Conservation (phyloP, 2,329 filamentous ascomycete species). For the Herpotrichia juniperi region DNA sequence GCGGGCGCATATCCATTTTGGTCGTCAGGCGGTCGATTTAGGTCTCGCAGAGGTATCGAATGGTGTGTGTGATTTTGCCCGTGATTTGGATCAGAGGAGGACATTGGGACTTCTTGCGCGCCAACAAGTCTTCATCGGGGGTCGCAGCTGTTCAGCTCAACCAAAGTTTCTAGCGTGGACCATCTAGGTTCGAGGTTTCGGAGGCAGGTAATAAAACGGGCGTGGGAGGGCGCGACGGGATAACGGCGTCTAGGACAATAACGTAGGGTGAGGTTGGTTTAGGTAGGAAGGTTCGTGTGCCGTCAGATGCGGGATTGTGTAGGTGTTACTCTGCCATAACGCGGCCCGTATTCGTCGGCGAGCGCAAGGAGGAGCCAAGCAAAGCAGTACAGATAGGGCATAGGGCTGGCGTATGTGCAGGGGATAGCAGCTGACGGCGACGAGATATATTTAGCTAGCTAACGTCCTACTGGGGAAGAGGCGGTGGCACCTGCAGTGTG, state of each 20-base stretch:
- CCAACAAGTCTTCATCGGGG: slow-evolving; percentile 36
- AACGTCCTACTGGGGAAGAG: too few relatives aligned
- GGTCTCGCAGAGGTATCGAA: slow-evolving; percentile 74
- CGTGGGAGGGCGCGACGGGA: slow-evolving; percentile 4
- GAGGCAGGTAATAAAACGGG: slow-evolving; percentile 7
- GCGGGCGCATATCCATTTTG: slow-evolving; percentile 34
- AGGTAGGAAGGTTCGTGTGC: not conserved
- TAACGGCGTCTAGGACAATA: not conserved
- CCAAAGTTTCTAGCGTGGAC: slow-evolving; percentile 23
- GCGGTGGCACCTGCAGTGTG: not conserved
- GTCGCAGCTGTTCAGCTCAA: slow-evolving; percentile 32
- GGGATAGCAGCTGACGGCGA: not conserved
- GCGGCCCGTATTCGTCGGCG: slow-evolving; percentile 5
- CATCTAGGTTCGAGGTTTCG: slow-evolving; percentile 17
- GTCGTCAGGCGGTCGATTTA: slow-evolving; percentile 48
- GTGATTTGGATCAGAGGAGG: slow-evolving; percentile 55
- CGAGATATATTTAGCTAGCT: not conserved
- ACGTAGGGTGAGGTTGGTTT: not conserved
- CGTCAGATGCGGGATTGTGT: slow-evolving; percentile 6
- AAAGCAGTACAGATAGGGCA: slow-evolving; percentile 2
- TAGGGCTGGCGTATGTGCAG: slow-evolving; percentile 4
- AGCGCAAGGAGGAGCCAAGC: slow-evolving; percentile 7
- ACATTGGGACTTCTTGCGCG: slow-evolving; percentile 49
- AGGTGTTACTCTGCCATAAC: slow-evolving; percentile 1
- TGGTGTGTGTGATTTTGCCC: slow-evolving; percentile 58